Evolutionary conservation across 768 basidiomycete species (phyloP), one percentile per base, ranked within the genome.

Genomic region (Leccinum disarticulatum): DNA sequence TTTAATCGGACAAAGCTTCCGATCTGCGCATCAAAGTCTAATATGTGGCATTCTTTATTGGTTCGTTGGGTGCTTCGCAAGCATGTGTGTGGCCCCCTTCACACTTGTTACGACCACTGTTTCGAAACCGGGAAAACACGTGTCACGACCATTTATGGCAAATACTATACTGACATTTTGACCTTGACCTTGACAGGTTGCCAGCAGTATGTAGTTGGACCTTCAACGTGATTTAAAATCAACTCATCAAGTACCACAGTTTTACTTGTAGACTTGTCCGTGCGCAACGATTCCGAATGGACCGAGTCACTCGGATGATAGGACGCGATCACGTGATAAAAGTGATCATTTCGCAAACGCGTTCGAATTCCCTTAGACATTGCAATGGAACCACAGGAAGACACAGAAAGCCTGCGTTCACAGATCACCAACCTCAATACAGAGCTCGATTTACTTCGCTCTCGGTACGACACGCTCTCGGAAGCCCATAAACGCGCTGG

Each of bases 391-490:
- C 46, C 56, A 19, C 38, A 54, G 1, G 6, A 56, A 10, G 59
- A 63, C 19, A 48, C 53, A 11, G 41, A 25, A 28, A 50, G 41
- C 31, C 54, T 67, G 8, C 58, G 57, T 28, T 27, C 57, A 1
- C 67, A 73, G 31, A 17, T 72, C 1, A 35, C 36, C 43, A 53
- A 1, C n/a, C 70, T 75, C 27, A 64, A 74, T 25, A 56, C 22
- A 48, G 75, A 80, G 61, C 65, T 80, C 6, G 62, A 69, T 1
- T 64, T 75, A 9, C 70, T 84, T 3, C 65, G 78, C 56, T 64
- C 55, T 35, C 77, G 77, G 13, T 84, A 82, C 57, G 81, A 84
- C 43, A 75, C 74, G 1, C 73, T 88, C 1, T 60, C 71, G 6
- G 72, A 74, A 41, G 73, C 76, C 30, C 80, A 80, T 56, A 75